A percentile compares a stretch with the other conserved stretches of the same genome.
Conservation (phyloP, 805 yeast species). For the Candida easanensis region DNA sequence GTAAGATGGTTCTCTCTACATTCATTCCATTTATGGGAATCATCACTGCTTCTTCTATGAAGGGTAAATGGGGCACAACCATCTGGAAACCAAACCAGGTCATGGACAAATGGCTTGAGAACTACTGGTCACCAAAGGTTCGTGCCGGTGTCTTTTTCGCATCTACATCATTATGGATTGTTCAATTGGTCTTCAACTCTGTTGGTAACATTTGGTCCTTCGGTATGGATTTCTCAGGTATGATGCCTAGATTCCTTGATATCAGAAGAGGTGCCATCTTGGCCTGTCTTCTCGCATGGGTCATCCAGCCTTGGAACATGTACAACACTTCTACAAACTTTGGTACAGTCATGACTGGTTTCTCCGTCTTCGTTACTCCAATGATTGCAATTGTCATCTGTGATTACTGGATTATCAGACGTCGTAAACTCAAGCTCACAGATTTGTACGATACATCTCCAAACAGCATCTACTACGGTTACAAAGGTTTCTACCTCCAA, state of each 20-base stretch:
- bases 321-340: conserved; percentile 32
- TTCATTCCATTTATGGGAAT: conserved; percentile 38
- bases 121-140: conserved; percentile 31
- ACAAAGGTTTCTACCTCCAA: conserved; percentile 42
- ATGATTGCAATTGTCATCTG: conserved; percentile 36
- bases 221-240: conserved; percentile 27
- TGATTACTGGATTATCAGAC: conserved; percentile 38
- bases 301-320: conserved; percentile 36
- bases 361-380: conserved; percentile 34
- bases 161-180: conserved; percentile 7
- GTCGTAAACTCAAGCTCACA: conserved; percentile 32
- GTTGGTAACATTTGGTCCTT: conserved; percentile 30
- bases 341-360: conserved; percentile 33
- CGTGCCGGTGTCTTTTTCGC: conserved; percentile 41
- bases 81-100: conserved; percentile 37
- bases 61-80: conserved; percentile 32
- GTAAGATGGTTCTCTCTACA: conserved; percentile 33
- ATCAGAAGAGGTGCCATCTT: conserved; percentile 36
- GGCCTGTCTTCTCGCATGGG: conserved; percentile 30
- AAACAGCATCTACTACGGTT: conserved; percentile 33
- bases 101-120: conserved; percentile 35
- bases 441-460: conserved; percentile 31
- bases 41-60: conserved; percentile 34
- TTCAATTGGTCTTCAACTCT: conserved; percentile 14
- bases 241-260: conserved; percentile 22